Evolutionary conservation across 495 filamentous ascomycete species (phyloP), one percentile per base, ranked within the genome.

Genomic region (Aspergillus nidulans): DNA sequence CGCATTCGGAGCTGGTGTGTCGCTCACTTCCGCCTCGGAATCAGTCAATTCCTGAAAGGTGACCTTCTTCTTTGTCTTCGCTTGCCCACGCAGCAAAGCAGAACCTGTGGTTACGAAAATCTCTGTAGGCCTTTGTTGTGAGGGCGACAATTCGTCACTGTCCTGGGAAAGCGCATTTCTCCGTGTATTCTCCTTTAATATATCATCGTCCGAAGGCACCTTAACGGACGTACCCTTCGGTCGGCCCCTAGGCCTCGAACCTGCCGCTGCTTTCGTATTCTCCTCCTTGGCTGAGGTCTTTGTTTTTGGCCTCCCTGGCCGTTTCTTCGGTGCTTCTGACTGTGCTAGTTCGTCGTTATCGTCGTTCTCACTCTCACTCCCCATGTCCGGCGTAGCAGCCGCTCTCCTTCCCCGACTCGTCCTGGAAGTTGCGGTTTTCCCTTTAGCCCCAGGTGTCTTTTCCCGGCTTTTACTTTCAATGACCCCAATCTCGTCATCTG

Each of bases 61-160:
- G 25, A 83, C 80, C 19, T 66, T 80, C 60, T 82, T 82, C 66
- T 75, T 79, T 12, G 10, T 34, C 41, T 76, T 74, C 1, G 73
- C 74, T 12, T 70, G 69, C 3, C 71, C 72, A 12, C 66, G 68
- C 34, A 73, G 52, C n/a, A 74, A 42, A 49, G 63, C 62, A 6
- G 73, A 72, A 24, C 66, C 66, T 0, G 68, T 72, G 13, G 65
- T 52, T 42, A 73, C 65, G 13, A 55, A 52, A 9, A 71, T 62
- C 7, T 64, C 59, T 41, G 44, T 67, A 0, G 62, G 57, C 3
- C 58, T 56, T n/a, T 60, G 39, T n/a, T 60, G 55, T n/a, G 60
- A 63, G 0, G 53, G 44, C 10, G 56, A 24, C 4, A 56, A 20
- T 25, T 67, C 53, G 4, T 57, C 42, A 26, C 61, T 63, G 5